phyloP scores from a whole-genome alignment of 2,329 filamentous ascomycete genomes.

The Botryosphaeria dothidea region DNA sequence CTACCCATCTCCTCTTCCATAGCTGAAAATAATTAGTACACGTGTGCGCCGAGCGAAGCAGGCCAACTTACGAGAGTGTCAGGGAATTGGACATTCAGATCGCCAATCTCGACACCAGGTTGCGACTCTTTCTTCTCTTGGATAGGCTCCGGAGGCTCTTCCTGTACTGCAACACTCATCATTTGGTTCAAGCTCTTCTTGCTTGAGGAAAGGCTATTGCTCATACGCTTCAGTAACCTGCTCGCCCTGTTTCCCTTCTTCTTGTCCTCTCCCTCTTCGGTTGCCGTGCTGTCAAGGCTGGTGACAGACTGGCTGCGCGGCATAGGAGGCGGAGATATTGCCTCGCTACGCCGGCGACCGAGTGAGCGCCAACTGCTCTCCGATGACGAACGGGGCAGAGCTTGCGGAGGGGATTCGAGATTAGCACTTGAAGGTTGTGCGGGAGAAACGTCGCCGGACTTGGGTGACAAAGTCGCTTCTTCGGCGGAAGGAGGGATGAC shows the following conservation, averaged over 20 bases:
- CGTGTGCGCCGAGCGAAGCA: neutral
- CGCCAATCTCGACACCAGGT: conserved; percentile 69
- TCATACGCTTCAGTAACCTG: conserved; percentile 68
- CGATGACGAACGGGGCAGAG: conserved; percentile 39
- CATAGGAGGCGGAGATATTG: conserved; percentile 29
- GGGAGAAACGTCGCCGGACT: conserved; percentile 12
- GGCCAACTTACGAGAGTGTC: conserved; percentile 68
- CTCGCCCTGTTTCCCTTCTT: conserved; percentile 60
- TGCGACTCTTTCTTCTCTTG: conserved; percentile 17
- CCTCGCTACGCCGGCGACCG: conserved; percentile 40
- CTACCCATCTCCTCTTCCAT: conserved; percentile 92
- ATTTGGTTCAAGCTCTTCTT: conserved; percentile 49
- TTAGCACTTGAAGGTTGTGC: conserved; percentile 6
- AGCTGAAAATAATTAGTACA: conserved; percentile 47
- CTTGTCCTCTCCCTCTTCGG: conserved; percentile 44
- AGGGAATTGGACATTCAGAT: conserved; percentile 96
- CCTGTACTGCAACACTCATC: conserved; percentile 40
- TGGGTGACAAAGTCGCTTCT: conserved; percentile 9
- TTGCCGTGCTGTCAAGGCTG: conserved; percentile 38
- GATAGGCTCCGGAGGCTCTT: conserved; percentile 31
- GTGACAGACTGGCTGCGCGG: conserved; percentile 29
- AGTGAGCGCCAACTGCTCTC: conserved; percentile 41
- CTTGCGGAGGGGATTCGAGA: conserved; percentile 14
- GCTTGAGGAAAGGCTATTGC: conserved; percentile 57
- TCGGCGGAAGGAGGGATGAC: conserved; percentile 30